Evolutionary conservation across 2,329 filamentous ascomycete genomes (phyloP).

Genomic region (Epichloe coenophiala): DNA sequence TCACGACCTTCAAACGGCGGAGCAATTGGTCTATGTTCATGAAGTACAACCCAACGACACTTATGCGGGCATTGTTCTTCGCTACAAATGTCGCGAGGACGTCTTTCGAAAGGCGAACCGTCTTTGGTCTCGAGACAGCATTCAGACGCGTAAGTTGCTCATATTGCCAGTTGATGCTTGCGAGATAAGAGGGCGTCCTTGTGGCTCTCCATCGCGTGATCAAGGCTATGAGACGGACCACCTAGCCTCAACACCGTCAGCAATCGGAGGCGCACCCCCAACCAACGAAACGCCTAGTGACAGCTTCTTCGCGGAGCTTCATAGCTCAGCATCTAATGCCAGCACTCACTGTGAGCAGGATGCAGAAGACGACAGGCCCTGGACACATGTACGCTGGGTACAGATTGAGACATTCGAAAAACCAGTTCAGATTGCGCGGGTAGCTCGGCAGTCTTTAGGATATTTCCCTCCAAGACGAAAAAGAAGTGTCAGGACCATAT

Average conservation of each 20-base stretch:
- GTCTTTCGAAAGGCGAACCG: slow-evolving; percentile 78
- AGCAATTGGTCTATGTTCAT: slow-evolving; percentile 83
- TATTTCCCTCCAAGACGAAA: slow-evolving; percentile 84
- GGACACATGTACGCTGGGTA: slow-evolving; percentile 86
- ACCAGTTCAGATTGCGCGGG: slow-evolving; percentile 73
- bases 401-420: slow-evolving; percentile 54
- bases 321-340: slow-evolving; percentile 16
- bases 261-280: slow-evolving; percentile 13
- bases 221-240: slow-evolving; percentile 32
- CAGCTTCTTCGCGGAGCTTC: slow-evolving; percentile 25
- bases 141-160: slow-evolving; percentile 71
- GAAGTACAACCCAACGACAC: slow-evolving; percentile 73
- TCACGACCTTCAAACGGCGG: slow-evolving; percentile 46
- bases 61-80: slow-evolving; percentile 79
- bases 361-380: slow-evolving; percentile 48
- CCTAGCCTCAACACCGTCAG: slow-evolving; percentile 33
- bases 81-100: slow-evolving; percentile 75
- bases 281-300: slow-evolving; percentile 18
- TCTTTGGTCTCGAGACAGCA: slow-evolving; percentile 85
- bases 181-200: slow-evolving; percentile 61
- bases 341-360: slow-evolving; percentile 14
- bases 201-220: slow-evolving; percentile 34
- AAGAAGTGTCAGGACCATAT: slow-evolving; percentile 61
- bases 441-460: slow-evolving; percentile 67
- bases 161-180: slow-evolving; percentile 84